Evolutionary conservation across 108 stramenopile species (phyloP).

Genomic region (Skeletonema marinoi): DNA sequence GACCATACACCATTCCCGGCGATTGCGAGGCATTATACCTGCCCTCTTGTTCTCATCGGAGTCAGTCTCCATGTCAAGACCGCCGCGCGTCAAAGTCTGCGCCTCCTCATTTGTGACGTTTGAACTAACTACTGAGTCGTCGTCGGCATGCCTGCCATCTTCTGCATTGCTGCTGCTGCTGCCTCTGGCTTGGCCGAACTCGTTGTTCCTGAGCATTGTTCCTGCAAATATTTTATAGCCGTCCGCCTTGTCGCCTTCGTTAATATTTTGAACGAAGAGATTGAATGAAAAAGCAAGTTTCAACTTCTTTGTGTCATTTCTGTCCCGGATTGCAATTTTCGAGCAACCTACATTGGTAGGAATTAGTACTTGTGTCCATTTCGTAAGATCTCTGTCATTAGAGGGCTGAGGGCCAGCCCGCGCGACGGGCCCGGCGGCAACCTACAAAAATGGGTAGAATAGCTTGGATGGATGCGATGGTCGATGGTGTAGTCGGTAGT

Average conservation of each 20-base stretch:
- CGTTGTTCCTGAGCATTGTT: not conserved
- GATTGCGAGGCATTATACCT: slow-evolving; percentile 32
- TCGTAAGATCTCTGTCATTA: not conserved
- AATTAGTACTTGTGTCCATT: not conserved
- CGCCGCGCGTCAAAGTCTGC: not conserved
- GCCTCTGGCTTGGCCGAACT: not conserved
- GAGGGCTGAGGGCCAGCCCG: too few relatives aligned
- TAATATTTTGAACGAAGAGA: too few relatives aligned
- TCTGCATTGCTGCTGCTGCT: not conserved
- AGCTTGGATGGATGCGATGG: too few relatives aligned
- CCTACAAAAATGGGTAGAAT: too few relatives aligned
- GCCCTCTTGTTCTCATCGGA: not conserved
- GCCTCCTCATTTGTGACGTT: slow-evolving; percentile 14
- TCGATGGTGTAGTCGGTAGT: too few relatives aligned
- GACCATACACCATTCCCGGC: slow-evolving; percentile 36
- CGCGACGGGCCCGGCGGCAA: too few relatives aligned
- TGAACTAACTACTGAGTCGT: slow-evolving; percentile 39
- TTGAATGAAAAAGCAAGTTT: too few relatives aligned
- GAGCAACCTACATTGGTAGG: not conserved
- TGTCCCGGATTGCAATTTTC: not conserved
- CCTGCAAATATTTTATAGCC: not conserved
- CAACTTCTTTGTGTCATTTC: too few relatives aligned
- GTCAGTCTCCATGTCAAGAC: not conserved
- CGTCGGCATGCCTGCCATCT: slow-evolving; percentile 21
- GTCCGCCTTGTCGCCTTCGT: too few relatives aligned